These are phyloP conservation scores for Ogataea pini DNA, from an alignment of 805 yeast species.

Conservation along the genomic window DNA sequence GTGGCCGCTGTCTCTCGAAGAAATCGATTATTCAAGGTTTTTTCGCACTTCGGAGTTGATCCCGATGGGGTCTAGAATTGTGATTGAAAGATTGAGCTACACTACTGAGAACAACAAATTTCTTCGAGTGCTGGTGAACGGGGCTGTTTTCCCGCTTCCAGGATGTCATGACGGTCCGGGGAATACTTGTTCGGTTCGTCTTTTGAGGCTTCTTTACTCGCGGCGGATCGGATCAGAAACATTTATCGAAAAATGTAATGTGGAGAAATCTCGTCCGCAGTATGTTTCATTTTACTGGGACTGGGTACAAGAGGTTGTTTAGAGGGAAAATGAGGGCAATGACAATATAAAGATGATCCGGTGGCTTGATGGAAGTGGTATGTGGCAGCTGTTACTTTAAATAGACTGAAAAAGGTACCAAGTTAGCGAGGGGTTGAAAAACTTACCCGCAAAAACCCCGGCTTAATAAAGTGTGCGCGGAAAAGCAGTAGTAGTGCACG, in stretches of 20 bases:
- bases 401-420: background rate
- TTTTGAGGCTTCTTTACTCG: conserved; percentile 15
- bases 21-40: conserved; percentile 45
- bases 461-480: conserved; percentile 4
- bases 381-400: conserved; percentile 1
- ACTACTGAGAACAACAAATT: conserved; percentile 27
- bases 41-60: conserved; percentile 46
- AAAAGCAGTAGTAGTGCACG: conserved; percentile 2
- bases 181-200: conserved; percentile 40
- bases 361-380: too few species aligned
- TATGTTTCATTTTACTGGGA: conserved; percentile 31
- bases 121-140: conserved; percentile 52
- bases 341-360: too few species aligned
- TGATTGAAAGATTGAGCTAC: conserved; percentile 46
- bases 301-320: conserved; percentile 16
- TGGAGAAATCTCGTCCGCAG: conserved; percentile 19
- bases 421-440: background rate
- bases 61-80: conserved; percentile 59
- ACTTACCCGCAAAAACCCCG: conserved; percentile 9
- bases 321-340: background rate
- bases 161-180: conserved; percentile 57
- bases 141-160: conserved; percentile 54
- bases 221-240: conserved; percentile 11
- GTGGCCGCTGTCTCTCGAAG: conserved; percentile 39
- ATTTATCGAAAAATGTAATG: conserved; percentile 20